Evolutionary conservation across 2,329 filamentous ascomycete genomes (phyloP).

Genomic region (Pseudogymnoascus sp.): DNA sequence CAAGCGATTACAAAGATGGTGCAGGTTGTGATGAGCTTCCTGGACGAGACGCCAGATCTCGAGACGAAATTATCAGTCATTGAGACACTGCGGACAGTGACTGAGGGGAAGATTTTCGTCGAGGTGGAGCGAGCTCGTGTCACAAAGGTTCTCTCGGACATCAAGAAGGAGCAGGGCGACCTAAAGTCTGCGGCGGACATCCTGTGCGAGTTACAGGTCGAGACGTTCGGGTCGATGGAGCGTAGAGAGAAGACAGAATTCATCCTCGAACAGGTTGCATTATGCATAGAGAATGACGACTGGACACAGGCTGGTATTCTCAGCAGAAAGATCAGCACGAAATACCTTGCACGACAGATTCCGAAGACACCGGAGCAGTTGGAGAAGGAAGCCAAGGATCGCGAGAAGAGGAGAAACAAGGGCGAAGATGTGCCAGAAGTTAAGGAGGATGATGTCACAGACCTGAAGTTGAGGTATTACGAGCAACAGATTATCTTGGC

Average conservation of each 20-base stretch:
- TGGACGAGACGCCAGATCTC: slow-evolving; percentile 75
- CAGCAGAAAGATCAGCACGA: slow-evolving; percentile 92
- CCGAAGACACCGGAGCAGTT: slow-evolving; percentile 86
- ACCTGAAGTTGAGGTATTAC: slow-evolving; percentile 92
- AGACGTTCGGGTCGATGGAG: slow-evolving; percentile 98
- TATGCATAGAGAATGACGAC: slow-evolving; percentile 92
- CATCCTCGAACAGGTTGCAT: slow-evolving; percentile 85
- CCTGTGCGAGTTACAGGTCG: slow-evolving; percentile 93
- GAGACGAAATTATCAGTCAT: slow-evolving; percentile 91
- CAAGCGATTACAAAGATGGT: slow-evolving; percentile 99
- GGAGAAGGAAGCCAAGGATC: slow-evolving; percentile 83
- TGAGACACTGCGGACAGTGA: slow-evolving; percentile 90
- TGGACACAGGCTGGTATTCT: slow-evolving; percentile 95
- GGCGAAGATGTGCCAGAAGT: slow-evolving; percentile 73
- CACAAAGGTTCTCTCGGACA: slow-evolving; percentile 89
- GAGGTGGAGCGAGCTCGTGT: slow-evolving; percentile 96
- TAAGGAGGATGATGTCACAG: slow-evolving; percentile 83
- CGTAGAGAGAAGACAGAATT: slow-evolving; percentile 98
- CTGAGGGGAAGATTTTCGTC: slow-evolving; percentile 99
- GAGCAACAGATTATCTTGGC: slow-evolving; percentile 94
- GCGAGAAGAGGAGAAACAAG: slow-evolving; percentile 75
- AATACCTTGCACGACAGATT: slow-evolving; percentile 81
- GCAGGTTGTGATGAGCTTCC: slow-evolving; percentile 86
- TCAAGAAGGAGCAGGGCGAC: slow-evolving; percentile 94
- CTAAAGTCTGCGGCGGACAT: slow-evolving; percentile 85